Conservation (phyloP, 1,284 basidiomycete species). For the Sanghuangporus sanghuang region DNA sequence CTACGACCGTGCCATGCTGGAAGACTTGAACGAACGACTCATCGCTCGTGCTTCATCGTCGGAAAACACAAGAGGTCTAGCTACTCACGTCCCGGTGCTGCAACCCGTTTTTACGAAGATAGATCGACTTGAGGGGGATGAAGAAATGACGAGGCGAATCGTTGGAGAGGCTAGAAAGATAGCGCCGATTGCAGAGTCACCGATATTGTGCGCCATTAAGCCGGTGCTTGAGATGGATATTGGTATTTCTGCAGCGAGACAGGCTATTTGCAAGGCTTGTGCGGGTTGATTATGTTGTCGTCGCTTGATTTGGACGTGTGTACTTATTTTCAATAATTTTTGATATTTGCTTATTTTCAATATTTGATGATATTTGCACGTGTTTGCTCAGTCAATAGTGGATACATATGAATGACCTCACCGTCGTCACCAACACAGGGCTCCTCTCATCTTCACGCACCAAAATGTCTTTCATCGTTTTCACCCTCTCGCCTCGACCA, state of each 20-base stretch:
- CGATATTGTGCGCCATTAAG: conserved; percentile 51
- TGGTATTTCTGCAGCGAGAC: conserved; percentile 52
- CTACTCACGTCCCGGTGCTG: conserved; percentile 39
- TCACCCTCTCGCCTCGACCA: background rate
- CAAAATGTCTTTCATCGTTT: background rate
- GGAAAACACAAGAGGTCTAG: conserved; percentile 29
- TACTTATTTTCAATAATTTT: too few relatives aligned
- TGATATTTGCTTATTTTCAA: too few relatives aligned
- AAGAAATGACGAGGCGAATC: conserved; percentile 28
- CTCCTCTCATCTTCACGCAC: background rate
- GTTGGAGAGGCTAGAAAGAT: conserved; percentile 40
- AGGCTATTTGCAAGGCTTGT: conserved; percentile 56
- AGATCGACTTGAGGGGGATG: conserved; percentile 37
- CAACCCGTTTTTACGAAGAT: conserved; percentile 71
- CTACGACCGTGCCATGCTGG: conserved; percentile 57
- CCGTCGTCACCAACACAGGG: background rate
- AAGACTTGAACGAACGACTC: conserved; percentile 36
- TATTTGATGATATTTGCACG: background rate
- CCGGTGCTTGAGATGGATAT: conserved; percentile 36
- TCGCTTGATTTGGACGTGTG: background rate
- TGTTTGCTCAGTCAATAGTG: background rate
- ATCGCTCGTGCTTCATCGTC: conserved; percentile 29
- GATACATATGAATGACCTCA: background rate
- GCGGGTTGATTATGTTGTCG: conserved; percentile 10
- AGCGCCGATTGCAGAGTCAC: conserved; percentile 57